A percentile compares a stretch with the other conserved stretches of the same genome.
Evolutionary conservation across 1,284 basidiomycete genomes (phyloP).

Genomic region (Ganoderma boninense): DNA sequence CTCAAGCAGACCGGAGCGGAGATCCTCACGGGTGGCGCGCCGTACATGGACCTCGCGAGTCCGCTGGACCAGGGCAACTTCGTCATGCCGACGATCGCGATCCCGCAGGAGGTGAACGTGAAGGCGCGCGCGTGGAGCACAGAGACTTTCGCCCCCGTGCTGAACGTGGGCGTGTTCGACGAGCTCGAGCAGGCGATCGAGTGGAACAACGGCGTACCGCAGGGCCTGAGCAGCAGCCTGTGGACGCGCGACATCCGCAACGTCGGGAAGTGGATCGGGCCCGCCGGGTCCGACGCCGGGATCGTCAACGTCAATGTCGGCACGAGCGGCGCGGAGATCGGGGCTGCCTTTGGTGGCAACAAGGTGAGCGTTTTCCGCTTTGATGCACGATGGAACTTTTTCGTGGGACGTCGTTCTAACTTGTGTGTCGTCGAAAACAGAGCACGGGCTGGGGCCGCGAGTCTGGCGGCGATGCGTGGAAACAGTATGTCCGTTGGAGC

Average conservation of each 20-base stretch:
- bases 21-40: constrained; percentile 76
- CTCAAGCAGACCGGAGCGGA: constrained; percentile 77
- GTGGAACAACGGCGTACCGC: constrained; percentile 94
- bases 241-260: constrained; percentile 89
- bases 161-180: constrained; percentile 91
- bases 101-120: constrained; percentile 65
- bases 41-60: constrained; percentile 50
- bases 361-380: constrained; percentile 58
- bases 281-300: constrained; percentile 85
- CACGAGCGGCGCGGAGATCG: constrained; percentile 94
- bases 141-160: constrained; percentile 89
- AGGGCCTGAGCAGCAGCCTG: constrained; percentile 90
- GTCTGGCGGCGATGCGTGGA: constrained; percentile 97
- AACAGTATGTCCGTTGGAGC: constrained; percentile 90
- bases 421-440: constrained; percentile 45
- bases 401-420: neutral
- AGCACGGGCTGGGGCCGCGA: constrained; percentile 95
- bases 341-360: constrained; percentile 92
- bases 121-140: constrained; percentile 74
- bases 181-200: constrained; percentile 90
- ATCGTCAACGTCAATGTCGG: constrained; percentile 94
- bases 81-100: constrained; percentile 88
- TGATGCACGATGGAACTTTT: neutral
- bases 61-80: constrained; percentile 79
- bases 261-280: constrained; percentile 92